Base-by-base conservation (phyloP, 257 asterid genomes). In the Henckelia pumila region DNA sequence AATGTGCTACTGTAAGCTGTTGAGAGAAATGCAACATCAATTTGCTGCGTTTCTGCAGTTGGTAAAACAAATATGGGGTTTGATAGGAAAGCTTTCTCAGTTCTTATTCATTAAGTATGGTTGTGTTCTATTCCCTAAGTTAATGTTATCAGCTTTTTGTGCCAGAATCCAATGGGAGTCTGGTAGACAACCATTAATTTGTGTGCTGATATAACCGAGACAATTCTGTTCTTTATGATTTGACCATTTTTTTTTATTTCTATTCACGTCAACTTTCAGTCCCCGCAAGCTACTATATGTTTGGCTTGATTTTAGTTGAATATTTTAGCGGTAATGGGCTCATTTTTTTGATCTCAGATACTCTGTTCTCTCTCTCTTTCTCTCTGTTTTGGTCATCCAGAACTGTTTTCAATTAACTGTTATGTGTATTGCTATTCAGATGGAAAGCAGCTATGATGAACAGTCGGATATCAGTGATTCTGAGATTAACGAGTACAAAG, bases 401-500 rank as follows among this genome's bases (percentile, higher is more conserved):
- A 10, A 24, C 21, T 8, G 40, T 50, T 58, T 23, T 57, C 47
- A 33, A 62, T 59, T 35, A 59, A 29, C 35, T 59, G 13, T 59
- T 32, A 66, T 53, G 14, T 50, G 59, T 56, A 17, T 62, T 73
- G 71, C 61, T 60, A 32, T 53, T 60, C 83, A 84, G 88, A 88
- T 86, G 96, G 89, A 82, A 52, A 84, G 89, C 80, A 84, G 90
- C 78, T 89, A 96, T 0, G 93, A 80, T 13, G 96, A 88, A 78
- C 88, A 80, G 70, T 81, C 96, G 1, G 97, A 90, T 23, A 58
- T 89, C 61, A 93, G 98, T 56, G 98, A 93, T 35, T 85, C 96
- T 20, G 98, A 94, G 77, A 88, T 94, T 29, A 64, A 75, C 17
- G 99, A 88, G 17, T 88, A 88, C 72, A 86, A 76, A 64, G 89